A percentile compares a stretch with the other conserved stretches of the same genome.
phyloP scores from a whole-genome alignment of 176 grass and related monocot genomes.

The Cenchrus americanus region DNA sequence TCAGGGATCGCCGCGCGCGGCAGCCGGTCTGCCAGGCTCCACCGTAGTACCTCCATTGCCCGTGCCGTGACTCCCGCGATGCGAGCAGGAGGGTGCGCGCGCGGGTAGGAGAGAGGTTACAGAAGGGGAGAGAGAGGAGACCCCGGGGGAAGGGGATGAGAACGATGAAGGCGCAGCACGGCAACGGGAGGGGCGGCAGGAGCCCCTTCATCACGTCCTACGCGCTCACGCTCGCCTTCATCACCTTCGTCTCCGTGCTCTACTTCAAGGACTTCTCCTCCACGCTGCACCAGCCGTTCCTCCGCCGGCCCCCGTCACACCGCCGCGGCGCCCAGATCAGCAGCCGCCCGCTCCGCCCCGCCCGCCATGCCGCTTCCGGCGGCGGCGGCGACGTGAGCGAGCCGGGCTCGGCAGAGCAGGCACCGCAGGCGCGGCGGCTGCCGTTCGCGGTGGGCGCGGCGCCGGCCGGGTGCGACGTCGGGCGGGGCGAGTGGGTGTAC shows the following conservation, averaged over 20 bases:
- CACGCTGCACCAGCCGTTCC: slow-evolving; percentile 65
- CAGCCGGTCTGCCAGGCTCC: background rate
- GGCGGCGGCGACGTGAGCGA: background rate
- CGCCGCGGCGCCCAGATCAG: background rate
- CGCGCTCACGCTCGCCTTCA: slow-evolving; percentile 69
- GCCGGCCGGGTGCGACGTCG: slow-evolving; percentile 60
- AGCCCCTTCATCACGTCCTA: slow-evolving; percentile 61
- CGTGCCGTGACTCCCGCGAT: slow-evolving; percentile 6
- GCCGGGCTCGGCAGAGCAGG: background rate
- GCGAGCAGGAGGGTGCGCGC: background rate
- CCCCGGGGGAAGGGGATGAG: background rate
- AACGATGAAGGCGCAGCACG: slow-evolving; percentile 54
- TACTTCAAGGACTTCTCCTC: slow-evolving; percentile 85
- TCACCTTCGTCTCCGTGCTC: slow-evolving; percentile 76
- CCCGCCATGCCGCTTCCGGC: no score
- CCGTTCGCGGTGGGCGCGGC: slow-evolving; percentile 66
- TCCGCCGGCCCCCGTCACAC: slow-evolving; percentile 36
- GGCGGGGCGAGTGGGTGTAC: slow-evolving; percentile 69
- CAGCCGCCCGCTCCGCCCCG: background rate
- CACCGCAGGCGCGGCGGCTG: background rate
- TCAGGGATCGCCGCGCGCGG: slow-evolving; percentile 20
- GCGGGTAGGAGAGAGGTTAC: no score
- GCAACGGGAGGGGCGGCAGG: slow-evolving; percentile 28
- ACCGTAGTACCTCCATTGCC: background rate
- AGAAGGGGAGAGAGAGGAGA: background rate